Conservation (phyloP, 306 rosid genomes). For the Lathyrus oleraceus region DNA sequence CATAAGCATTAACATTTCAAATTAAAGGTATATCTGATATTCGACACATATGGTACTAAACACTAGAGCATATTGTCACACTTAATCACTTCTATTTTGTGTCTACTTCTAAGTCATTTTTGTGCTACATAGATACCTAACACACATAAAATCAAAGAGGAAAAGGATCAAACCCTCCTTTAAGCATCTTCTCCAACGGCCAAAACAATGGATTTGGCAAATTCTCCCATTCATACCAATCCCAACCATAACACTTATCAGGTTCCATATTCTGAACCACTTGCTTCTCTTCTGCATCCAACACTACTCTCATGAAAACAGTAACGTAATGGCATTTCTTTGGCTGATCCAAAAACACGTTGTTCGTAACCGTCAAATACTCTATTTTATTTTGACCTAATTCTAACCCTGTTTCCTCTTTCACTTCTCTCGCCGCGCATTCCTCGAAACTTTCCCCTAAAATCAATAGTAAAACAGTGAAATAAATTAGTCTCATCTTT, state of each 20-base stretch:
- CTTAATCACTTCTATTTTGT: not conserved
- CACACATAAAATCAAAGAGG: not conserved
- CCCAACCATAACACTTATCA: conserved; percentile 75
- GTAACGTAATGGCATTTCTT: conserved; percentile 62
- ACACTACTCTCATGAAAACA: conserved; percentile 53
- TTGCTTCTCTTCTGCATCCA: conserved; percentile 36
- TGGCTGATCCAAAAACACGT: conserved; percentile 45
- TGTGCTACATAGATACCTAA: not conserved
- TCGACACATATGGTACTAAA: not conserved
- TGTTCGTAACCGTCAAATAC: conserved; percentile 55
- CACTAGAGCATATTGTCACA: not conserved
- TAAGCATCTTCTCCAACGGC: conserved; percentile 59
- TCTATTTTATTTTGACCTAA: conserved; percentile 45
- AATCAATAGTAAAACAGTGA: not conserved
- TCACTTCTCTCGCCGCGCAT: conserved; percentile 72
- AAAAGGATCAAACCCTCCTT: conserved; percentile 63
- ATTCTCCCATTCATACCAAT: conserved; percentile 63
- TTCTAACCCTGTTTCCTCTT: conserved; percentile 71
- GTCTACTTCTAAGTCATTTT: not conserved
- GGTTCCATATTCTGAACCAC: conserved; percentile 64
- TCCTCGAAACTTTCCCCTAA: conserved; percentile 83
- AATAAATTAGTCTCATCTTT: not conserved
- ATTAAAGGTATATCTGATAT: not conserved
- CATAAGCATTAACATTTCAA: not conserved
- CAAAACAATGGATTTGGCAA: conserved; percentile 67